A percentile compares a stretch with the other conserved stretches of the same genome.
phyloP scores from a whole-genome alignment of 106 monocot species.

The Hemerocallis citrina region DNA sequence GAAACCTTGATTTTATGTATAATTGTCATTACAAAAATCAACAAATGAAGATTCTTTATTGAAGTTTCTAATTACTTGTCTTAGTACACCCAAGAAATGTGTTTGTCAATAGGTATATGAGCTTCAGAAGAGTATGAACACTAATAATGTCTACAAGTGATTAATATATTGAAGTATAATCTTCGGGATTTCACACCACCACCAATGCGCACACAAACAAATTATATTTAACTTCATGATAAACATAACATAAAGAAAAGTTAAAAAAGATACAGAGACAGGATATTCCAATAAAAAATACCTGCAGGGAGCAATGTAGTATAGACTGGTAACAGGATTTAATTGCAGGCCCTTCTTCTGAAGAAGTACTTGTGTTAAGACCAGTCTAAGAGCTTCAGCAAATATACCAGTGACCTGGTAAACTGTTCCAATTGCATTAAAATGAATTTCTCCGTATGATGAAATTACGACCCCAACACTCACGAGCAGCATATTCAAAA shows the following conservation, averaged over 20 bases:
- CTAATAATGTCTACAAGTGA: too few relatives aligned
- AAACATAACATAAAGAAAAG: neutral
- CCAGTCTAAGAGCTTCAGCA: constrained; percentile 94
- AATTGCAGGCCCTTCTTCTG: constrained; percentile 90
- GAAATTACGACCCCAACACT: constrained; percentile 94
- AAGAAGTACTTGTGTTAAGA: constrained; percentile 91
- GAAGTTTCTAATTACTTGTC: too few relatives aligned
- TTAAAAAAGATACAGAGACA: neutral
- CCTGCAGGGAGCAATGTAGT: constrained; percentile 99
- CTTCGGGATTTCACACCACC: too few relatives aligned
- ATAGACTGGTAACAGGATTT: constrained; percentile 92
- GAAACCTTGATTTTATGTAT: too few relatives aligned
- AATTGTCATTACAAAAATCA: too few relatives aligned
- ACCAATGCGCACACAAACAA: too few relatives aligned
- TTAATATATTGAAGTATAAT: too few relatives aligned
- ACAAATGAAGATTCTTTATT: too few relatives aligned
- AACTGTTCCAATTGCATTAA: constrained; percentile 78
- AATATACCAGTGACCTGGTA: constrained; percentile 90
- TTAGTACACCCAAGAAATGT: too few relatives aligned
- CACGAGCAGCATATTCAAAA: constrained; percentile 90
- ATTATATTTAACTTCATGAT: too few relatives aligned
- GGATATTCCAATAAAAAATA: constrained; percentile 19
- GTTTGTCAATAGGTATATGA: too few relatives aligned
- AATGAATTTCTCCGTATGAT: constrained; percentile 95
- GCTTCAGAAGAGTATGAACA: too few relatives aligned